Percentiles rank a stretch among this genome's conserved stretches.
Conservation (phyloP, 108 stramenopile genomes). For the Nitzschia palea region DNA sequence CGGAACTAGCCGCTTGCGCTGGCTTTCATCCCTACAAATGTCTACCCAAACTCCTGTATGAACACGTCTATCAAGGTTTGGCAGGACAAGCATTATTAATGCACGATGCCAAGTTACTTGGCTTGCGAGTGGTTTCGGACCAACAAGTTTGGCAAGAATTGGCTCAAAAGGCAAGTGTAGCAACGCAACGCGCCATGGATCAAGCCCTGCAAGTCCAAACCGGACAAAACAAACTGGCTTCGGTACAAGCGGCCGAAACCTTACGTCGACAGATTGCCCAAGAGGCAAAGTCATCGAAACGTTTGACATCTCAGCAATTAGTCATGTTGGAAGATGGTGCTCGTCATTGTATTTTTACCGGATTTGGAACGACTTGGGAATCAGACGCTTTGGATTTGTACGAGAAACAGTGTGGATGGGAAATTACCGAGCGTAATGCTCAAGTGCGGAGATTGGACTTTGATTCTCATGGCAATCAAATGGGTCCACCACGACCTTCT, state of each 20-base stretch:
- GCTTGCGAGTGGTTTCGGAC: constrained; percentile 32
- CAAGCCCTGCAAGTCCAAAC: constrained; percentile 40
- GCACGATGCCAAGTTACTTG: constrained; percentile 55
- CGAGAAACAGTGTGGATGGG: constrained; percentile 56
- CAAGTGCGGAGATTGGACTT: constrained; percentile 66
- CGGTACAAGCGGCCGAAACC: constrained; percentile 45
- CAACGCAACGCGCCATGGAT: constrained; percentile 42
- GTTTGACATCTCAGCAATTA: constrained; percentile 41
- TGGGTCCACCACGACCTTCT: not conserved
- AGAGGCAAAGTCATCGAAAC: constrained; percentile 37
- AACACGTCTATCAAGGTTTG: constrained; percentile 72
- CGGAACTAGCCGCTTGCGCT: constrained; percentile 53
- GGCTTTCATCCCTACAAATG: constrained; percentile 63
- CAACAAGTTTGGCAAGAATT: constrained; percentile 48
- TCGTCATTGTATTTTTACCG: constrained; percentile 53
- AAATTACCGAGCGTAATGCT: constrained; percentile 65
- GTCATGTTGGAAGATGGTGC: constrained; percentile 45
- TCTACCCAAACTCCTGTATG: constrained; percentile 51
- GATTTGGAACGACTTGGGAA: constrained; percentile 72
- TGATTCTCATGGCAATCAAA: constrained; percentile 8
- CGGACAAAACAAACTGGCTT: constrained; percentile 37
- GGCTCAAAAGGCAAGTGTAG: constrained; percentile 51
- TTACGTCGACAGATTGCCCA: constrained; percentile 31
- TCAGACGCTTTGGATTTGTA: constrained; percentile 71
- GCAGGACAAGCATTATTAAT: constrained; percentile 49